Percentiles rank a stretch among this genome's conserved stretches.
phyloP scores from a whole-genome alignment of 352 stramenopile species.

The Globisporangium perplexum region DNA sequence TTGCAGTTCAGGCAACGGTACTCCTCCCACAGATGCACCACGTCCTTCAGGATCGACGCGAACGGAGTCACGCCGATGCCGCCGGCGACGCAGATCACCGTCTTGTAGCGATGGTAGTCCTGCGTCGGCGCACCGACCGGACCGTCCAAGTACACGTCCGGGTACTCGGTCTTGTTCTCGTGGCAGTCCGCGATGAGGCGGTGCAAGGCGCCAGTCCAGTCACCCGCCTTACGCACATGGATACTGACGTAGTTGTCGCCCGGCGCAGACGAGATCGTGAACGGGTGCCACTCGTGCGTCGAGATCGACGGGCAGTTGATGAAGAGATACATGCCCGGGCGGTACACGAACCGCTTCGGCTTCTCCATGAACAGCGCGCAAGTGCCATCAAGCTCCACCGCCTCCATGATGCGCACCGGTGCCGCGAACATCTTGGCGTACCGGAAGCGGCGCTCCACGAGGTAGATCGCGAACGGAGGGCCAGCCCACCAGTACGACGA shows the following conservation, averaged over 20 bases:
- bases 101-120: slow-evolving; percentile 74
- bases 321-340: slow-evolving; percentile 85
- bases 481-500: slow-evolving; percentile 64
- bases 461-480: slow-evolving; percentile 64
- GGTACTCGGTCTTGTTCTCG: slow-evolving; percentile 55
- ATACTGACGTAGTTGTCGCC: slow-evolving; percentile 78
- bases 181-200: slow-evolving; percentile 60
- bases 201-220: slow-evolving; percentile 65
- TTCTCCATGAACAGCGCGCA: slow-evolving; percentile 76
- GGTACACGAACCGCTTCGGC: slow-evolving; percentile 63
- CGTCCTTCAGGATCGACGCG: slow-evolving; percentile 71
- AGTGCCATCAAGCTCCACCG: slow-evolving; percentile 58
- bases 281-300: slow-evolving; percentile 86
- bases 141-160: slow-evolving; percentile 66
- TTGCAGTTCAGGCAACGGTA: slow-evolving; percentile 75
- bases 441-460: slow-evolving; percentile 61
- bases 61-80: slow-evolving; percentile 84
- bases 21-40: slow-evolving; percentile 70
- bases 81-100: slow-evolving; percentile 62
- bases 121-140: slow-evolving; percentile 69
- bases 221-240: slow-evolving; percentile 68
- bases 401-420: slow-evolving; percentile 61
- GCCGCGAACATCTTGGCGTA: slow-evolving; percentile 68
- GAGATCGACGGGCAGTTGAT: slow-evolving; percentile 84
- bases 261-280: slow-evolving; percentile 87